Base-by-base conservation (phyloP, 345 rosid genomes). In the Syzygium aqueum region DNA sequence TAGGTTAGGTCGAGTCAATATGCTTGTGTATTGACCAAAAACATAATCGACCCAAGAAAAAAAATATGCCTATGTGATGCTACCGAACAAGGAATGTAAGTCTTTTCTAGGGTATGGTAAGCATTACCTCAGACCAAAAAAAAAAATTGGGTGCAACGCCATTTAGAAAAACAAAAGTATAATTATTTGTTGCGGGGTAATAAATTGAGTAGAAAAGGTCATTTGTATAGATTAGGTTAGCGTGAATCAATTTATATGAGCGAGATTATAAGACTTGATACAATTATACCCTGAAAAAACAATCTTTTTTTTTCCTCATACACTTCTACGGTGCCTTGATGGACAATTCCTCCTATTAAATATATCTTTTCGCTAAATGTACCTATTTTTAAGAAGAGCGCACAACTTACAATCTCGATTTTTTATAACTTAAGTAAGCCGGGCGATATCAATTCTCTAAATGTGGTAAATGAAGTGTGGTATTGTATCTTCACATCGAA, bases 361-460 rank as follows among this genome's bases (percentile, higher is more conserved):
- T 67, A 17, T 16, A 67, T 30, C 23, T 67, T 61, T 2, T 61
- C 27, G 30, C 16, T 27, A 25, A 59, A 27, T 27, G 12, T 11
- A 59, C 6, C 13, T 25, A 11, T 7, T 59, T 59, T 25, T 59
- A 25, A 27, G 16, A 13, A n/a, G 33, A 14, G 19, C 0, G 2
- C 4, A 0, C 0, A 61, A 12, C 73, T 33, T n/a, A 61, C 6
- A 0, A 13, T 67, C 78, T 30, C 46, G 1, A 16, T 22, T 61
- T 61, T 61, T n/a, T 30, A n/a, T 2, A 0, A 61, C 46, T 67
- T 67, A 8, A 21, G 59, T 54, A 22, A 65, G 6, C 8, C 17
- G 78, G 23, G 13, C 23, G 21, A 33, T 33, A 16, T 17, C 0
- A 0, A 3, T 11, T 30, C 46, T 30, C 23, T 17, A 67, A 7